These are phyloP conservation scores for Aspergillus tamarii DNA, from an alignment of 2,329 filamentous ascomycete species.

Conservation along the genomic window DNA sequence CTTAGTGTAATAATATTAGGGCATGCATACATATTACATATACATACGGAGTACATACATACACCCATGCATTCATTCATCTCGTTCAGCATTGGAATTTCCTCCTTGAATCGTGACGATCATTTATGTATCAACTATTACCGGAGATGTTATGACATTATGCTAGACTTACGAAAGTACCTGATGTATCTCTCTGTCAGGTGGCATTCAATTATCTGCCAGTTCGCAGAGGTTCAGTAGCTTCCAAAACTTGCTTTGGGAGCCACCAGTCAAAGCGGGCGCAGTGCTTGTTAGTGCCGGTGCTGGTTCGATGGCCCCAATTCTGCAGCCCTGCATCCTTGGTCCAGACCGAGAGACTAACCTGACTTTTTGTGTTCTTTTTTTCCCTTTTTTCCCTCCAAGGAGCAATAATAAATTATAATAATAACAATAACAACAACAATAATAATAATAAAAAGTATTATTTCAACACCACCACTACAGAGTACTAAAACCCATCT, in stretches of 20 bases:
- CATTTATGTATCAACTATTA: background rate
- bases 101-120: background rate
- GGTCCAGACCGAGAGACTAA: conserved; percentile 21
- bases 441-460: background rate
- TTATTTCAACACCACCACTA: background rate
- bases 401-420: conserved; percentile 6
- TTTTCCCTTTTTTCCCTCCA: conserved; percentile 3
- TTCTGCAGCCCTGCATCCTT: conserved; percentile 24
- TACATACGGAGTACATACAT: background rate
- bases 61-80: background rate
- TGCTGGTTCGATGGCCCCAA: conserved; percentile 7
- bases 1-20: conserved; percentile 2
- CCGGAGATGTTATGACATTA: background rate
- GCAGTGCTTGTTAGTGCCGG: conserved; percentile 1
- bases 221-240: background rate
- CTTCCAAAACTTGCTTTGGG: background rate
- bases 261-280: background rate
- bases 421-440: background rate
- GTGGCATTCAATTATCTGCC: background rate
- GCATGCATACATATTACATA: conserved; percentile 3
- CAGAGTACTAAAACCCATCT: background rate
- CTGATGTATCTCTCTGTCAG: background rate
- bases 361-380: background rate
- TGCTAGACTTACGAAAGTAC: background rate
- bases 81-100: background rate